Base-by-base conservation (phyloP, 108 stramenopile species). In the Epipyxis sp. region DNA sequence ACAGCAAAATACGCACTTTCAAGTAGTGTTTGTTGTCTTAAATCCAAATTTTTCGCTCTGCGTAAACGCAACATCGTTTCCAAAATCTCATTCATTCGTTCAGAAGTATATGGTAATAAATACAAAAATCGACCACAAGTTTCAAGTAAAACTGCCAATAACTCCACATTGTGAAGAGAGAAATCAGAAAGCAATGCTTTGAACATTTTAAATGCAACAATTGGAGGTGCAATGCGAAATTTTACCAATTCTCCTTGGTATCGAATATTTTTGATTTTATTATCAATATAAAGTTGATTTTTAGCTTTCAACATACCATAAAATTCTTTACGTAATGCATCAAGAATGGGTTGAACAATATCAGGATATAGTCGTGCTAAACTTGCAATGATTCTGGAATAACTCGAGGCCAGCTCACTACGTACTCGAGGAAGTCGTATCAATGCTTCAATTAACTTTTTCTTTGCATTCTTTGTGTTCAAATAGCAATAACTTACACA, bases 241-340 rank as follows among this genome's bases (percentile, higher is more conserved):
- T 95, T 97, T 30, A 93, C 93, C 2, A 97, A 83, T 81, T 97
- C 97, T 6, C 92, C 91, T 44, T 95, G 87, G 82, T 90, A 95
- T 39, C 93, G 83, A 20, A 89, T 92, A 59, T 91, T 95, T 39
- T 86, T 80, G 69, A 93, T 69, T 10, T 93, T 89, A 65, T 86
- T 87, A 76, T 95, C 94, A 34, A 93, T 62, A 68, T 89, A 88
- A 79, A 88, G 85, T 76, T 92, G 88, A 80, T 91, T 91, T 84
- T 93, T 92, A 84, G 85, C 90, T 57, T 76, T 74, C 3, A 74
- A 39, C 10, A 74, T 74, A 34, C 71, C 71, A 42, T 34, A 57
- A 39, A 74, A 74, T 25, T 74, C 71, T 27, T 37, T 27, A 39
- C 50, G 71, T 57, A 74, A 57, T 27, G 3, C 13, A 6, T 74